Evolutionary conservation across 2,329 filamentous ascomycete genomes (phyloP), one percentile per base, ranked within the genome.

Genomic region (Fusarium oligoseptatum): DNA sequence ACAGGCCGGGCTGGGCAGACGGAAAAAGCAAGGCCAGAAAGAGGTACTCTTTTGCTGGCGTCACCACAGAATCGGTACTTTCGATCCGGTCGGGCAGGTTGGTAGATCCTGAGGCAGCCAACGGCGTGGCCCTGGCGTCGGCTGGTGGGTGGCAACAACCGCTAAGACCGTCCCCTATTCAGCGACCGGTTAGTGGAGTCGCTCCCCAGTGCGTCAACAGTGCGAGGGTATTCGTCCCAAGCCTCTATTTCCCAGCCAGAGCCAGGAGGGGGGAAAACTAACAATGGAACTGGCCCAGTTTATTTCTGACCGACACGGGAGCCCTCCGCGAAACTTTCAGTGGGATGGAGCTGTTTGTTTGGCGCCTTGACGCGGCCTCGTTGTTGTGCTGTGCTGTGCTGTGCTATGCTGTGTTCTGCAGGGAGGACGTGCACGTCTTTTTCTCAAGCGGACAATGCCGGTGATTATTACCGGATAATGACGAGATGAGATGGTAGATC

Each of bases 61-160:
- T 39, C 34, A 56, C 61, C 60, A 66, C 63, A 22, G 20, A 65
- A 68, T 60, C 5, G 48, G 60, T 79, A 79, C 77, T 27, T 75
- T 17, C 27, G 68, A 70, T 74, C 65, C 62, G 73, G 74, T 73
- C 68, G 72, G 32, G 32, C 11, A 29, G 58, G 56, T 17, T 15
- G 36, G 37, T 6, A 68, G 56, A 63, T 77, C 77, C 76, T 78
- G 77, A 79, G 77, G 77, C 77, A 79, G 60, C 77, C 71, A 79
- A 76, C 68, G 64, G 73, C 64, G 69, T 74, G 62, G 70, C 64
- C 67, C 70, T 71, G 73, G 66, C 63, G 68, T 43, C 41, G 62
- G 65, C 65, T 68, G 70, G 71, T 69, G 71, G 64, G 70, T 75
- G 73, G 73, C 75, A 77, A 74, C 64, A 73, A 73, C 70, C 76